phyloP scores from a whole-genome alignment of 1,284 basidiomycete species.

The Ceratorhiza oryzae-sativae region DNA sequence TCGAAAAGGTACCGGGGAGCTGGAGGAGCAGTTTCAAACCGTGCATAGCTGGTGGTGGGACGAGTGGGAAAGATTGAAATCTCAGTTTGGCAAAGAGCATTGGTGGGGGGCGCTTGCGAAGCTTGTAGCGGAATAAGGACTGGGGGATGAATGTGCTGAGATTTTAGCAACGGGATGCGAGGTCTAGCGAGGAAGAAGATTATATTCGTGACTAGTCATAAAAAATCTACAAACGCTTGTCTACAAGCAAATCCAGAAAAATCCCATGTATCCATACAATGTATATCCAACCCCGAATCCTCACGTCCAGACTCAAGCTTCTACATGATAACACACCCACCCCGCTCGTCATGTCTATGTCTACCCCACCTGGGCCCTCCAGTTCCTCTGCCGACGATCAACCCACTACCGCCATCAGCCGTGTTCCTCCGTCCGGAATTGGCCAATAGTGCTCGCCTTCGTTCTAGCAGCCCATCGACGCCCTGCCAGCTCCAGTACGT shows the following conservation, averaged over 20 bases:
- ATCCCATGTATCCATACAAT: background rate
- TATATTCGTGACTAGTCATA: too few relatives aligned
- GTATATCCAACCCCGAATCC: background rate
- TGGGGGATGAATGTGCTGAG: too few relatives aligned
- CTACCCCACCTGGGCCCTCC: conserved; percentile 17
- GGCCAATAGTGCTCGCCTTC: background rate
- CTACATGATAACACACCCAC: conserved; percentile 27
- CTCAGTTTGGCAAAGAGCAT: background rate
- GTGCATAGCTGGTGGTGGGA: conserved; percentile 32
- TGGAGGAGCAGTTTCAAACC: conserved; percentile 11
- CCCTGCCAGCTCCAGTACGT: conserved; percentile 87
- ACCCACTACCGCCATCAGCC: background rate
- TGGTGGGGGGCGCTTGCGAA: conserved; percentile 13
- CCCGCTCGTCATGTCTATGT: conserved; percentile 13
- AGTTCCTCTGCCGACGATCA: background rate
- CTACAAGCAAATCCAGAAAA: background rate
- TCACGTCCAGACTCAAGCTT: background rate
- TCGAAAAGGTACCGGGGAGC: background rate
- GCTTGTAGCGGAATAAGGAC: background rate
- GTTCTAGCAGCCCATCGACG: conserved; percentile 70
- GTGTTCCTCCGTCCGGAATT: conserved; percentile 14
- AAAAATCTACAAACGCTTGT: too few relatives aligned
- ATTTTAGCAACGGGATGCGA: too few relatives aligned
- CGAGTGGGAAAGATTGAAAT: conserved; percentile 12
- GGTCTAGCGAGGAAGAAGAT: too few relatives aligned